Percentiles rank a stretch among this genome's conserved stretches.
phyloP scores from a whole-genome alignment of 2,329 filamentous ascomycete genomes.

The Myriangium duriaei region DNA sequence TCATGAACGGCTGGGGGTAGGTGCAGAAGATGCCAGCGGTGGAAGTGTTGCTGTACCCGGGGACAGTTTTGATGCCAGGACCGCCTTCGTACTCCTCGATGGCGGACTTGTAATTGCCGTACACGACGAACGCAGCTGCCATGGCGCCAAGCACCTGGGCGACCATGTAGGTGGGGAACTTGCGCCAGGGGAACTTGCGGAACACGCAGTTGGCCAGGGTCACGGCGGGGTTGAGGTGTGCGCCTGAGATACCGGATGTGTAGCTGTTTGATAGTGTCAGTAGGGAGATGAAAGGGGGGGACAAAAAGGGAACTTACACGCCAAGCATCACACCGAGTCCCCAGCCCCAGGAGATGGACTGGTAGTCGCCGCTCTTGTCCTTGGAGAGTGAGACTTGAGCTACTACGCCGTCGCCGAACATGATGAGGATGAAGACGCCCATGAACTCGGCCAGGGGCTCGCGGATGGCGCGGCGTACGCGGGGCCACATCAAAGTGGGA shows the following conservation, averaged over 20 bases:
- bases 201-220: conserved; percentile 58
- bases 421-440: conserved; percentile 53
- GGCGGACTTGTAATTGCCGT: conserved; percentile 41
- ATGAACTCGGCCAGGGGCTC: conserved; percentile 57
- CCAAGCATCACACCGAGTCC: conserved; percentile 15
- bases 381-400: conserved; percentile 53
- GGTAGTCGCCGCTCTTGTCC: conserved; percentile 37
- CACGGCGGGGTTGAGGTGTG: conserved; percentile 55
- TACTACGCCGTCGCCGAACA: conserved; percentile 60
- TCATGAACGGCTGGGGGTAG: conserved; percentile 52
- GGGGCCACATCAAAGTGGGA: conserved; percentile 39
- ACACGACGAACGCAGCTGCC: conserved; percentile 36
- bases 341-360: conserved; percentile 38
- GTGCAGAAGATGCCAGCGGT: conserved; percentile 59
- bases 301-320: conserved; percentile 50
- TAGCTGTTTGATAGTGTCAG: conserved; percentile 58
- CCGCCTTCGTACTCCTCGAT: conserved; percentile 53
- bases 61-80: conserved; percentile 49
- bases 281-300: conserved; percentile 53
- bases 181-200: conserved; percentile 55
- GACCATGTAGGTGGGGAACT: conserved; percentile 54
- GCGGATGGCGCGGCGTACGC: conserved; percentile 37
- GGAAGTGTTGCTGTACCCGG: conserved; percentile 38
- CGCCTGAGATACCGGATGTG: conserved; percentile 51
- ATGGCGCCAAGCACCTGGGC: conserved; percentile 58